These are phyloP conservation scores for Asterella californica DNA, from an alignment of 225 moss, liverwort and hornwort genomes.

Conservation along the genomic window DNA sequence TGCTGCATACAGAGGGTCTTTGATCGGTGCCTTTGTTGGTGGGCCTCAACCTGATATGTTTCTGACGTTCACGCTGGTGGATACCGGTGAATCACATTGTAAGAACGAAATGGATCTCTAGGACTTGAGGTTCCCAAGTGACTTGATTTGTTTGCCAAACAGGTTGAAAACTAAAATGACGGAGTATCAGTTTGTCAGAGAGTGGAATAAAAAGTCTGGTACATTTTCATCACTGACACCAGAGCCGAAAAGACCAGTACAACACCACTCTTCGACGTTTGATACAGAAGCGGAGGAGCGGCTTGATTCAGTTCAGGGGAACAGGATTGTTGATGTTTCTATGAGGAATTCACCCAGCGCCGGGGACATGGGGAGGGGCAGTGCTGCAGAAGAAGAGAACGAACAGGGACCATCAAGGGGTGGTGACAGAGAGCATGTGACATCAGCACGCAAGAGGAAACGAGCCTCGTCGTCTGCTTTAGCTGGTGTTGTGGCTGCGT, in stretches of 20 bases:
- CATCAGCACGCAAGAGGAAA: conserved; percentile 22
- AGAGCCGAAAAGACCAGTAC: conserved; percentile 1
- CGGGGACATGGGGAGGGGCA: conserved; percentile 6
- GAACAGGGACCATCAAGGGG: conserved; percentile 16
- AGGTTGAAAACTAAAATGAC: conserved; percentile 12
- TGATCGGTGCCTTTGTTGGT: neutral
- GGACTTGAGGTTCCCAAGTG: neutral
- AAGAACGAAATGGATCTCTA: neutral
- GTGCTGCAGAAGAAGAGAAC: conserved; percentile 16
- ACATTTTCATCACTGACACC: neutral
- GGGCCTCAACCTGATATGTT: neutral
- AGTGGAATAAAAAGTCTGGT: conserved; percentile 20
- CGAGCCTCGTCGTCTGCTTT: conserved; percentile 23
- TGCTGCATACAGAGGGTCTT: neutral
- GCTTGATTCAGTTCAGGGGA: conserved; percentile 7
- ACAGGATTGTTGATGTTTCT: neutral
- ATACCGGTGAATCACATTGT: neutral
- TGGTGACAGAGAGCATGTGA: conserved; percentile 13
- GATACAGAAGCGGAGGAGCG: conserved; percentile 8
- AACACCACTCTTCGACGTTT: neutral
- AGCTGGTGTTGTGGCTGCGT: conserved; percentile 25
- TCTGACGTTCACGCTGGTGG: neutral
- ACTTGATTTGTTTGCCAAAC: neutral
- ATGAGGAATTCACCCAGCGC: conserved; percentile 18
- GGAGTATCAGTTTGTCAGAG: conserved; percentile 17